Evolutionary conservation across 1,284 basidiomycete genomes (phyloP).

Genomic region (Porogramme epimiltina): DNA sequence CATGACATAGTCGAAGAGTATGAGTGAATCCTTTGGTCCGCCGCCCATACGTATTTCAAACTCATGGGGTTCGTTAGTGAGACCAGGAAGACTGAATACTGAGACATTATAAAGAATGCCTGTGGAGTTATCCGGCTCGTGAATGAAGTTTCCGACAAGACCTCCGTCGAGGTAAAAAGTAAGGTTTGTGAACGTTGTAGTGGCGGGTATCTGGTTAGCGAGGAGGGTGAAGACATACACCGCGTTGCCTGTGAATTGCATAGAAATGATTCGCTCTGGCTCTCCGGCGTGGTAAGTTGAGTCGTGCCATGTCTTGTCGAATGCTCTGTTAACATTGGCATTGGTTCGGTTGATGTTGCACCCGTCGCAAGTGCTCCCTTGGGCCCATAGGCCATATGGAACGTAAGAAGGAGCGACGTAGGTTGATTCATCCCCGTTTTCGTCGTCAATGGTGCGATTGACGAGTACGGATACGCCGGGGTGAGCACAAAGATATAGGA

Average conservation of each 20-base stretch:
- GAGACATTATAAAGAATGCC: constrained; percentile 33
- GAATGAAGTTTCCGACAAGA: constrained; percentile 27
- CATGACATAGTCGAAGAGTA: constrained; percentile 28
- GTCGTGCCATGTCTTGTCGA: constrained; percentile 18
- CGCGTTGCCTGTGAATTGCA: constrained; percentile 6
- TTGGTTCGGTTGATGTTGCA: too few relatives aligned
- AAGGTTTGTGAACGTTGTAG: constrained; percentile 34
- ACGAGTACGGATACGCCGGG: too few relatives aligned
- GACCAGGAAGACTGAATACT: constrained; percentile 30
- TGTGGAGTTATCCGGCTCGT: constrained; percentile 20
- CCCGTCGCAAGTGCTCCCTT: too few relatives aligned
- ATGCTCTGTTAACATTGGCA: too few relatives aligned
- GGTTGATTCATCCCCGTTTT: too few relatives aligned
- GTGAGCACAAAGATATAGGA: too few relatives aligned
- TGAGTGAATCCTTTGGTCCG: constrained; percentile 8
- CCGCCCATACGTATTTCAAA: constrained; percentile 15
- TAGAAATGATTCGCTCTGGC: background rate
- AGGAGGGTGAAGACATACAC: constrained; percentile 18
- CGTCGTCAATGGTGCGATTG: too few relatives aligned
- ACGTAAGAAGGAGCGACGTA: too few relatives aligned
- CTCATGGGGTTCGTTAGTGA: constrained; percentile 21
- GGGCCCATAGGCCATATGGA: too few relatives aligned
- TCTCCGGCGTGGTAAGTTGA: constrained; percentile 6
- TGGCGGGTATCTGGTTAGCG: constrained; percentile 6
- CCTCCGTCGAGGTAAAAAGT: constrained; percentile 39